These are phyloP conservation scores for Sporisorium scitamineum DNA, from an alignment of 1,284 basidiomycete species.

Conservation along the genomic window DNA sequence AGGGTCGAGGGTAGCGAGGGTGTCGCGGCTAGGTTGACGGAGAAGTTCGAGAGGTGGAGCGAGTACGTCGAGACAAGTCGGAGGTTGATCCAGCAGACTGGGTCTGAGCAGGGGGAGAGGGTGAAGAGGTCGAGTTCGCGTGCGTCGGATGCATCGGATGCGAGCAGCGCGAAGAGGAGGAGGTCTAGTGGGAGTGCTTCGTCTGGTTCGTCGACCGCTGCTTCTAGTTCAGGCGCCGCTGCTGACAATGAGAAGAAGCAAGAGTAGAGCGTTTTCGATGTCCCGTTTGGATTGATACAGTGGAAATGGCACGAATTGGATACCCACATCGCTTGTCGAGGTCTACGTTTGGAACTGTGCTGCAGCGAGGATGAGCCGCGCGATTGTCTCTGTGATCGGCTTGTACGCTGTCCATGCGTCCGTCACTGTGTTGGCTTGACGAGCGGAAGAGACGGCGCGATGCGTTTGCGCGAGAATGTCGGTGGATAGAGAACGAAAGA, in stretches of 20 bases:
- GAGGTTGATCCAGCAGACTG: slow-evolving; percentile 26
- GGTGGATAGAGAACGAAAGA: slow-evolving; percentile 28
- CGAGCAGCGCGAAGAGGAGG: slow-evolving; percentile 7
- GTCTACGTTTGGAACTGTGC: slow-evolving; percentile 24
- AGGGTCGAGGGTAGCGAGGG: slow-evolving; percentile 51
- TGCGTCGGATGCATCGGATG: slow-evolving; percentile 2
- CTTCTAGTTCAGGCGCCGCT: background rate
- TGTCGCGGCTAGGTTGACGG: slow-evolving; percentile 51
- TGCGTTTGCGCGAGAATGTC: slow-evolving; percentile 23
- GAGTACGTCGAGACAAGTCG: slow-evolving; percentile 40
- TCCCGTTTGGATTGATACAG: background rate
- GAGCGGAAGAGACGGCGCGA: slow-evolving; percentile 3
- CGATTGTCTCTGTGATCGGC: slow-evolving; percentile 28
- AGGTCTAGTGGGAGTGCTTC: slow-evolving; percentile 8
- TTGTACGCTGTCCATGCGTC: slow-evolving; percentile 26
- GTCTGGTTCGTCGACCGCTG: slow-evolving; percentile 7
- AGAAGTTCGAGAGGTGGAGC: slow-evolving; percentile 52
- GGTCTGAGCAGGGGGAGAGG: slow-evolving; percentile 11
- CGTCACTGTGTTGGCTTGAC: background rate
- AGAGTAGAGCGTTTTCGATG: background rate
- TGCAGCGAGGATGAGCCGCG: slow-evolving; percentile 31
- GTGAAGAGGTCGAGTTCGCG: slow-evolving; percentile 5
- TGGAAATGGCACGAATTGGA: background rate
- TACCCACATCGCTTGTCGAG: background rate
- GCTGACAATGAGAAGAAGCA: background rate